Conservation (phyloP, 2,329 filamentous ascomycete genomes). For the Knufia fluminis region DNA sequence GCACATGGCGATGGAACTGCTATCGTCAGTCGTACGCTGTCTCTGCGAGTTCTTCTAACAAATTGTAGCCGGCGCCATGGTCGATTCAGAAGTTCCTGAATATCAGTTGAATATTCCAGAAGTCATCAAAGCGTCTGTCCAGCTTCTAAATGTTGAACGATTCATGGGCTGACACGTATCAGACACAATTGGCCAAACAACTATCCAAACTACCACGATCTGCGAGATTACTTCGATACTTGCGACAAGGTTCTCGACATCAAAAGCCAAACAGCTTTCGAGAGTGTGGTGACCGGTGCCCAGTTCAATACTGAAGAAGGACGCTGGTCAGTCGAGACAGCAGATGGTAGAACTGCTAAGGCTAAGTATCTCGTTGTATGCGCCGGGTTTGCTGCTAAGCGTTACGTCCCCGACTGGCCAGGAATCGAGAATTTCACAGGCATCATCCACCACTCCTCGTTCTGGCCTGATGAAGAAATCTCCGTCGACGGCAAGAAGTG, state of each 20-base stretch:
- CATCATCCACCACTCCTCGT: slow-evolving; percentile 49
- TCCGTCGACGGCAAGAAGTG: slow-evolving; percentile 42
- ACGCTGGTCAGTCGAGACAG: slow-evolving; percentile 38
- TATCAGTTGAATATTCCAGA: slow-evolving; percentile 47
- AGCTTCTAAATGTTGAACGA: slow-evolving; percentile 38
- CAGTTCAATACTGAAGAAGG: slow-evolving; percentile 30
- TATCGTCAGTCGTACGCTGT: slow-evolving; percentile 29
- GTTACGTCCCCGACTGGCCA: slow-evolving; percentile 51
- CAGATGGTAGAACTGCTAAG: slow-evolving; percentile 32
- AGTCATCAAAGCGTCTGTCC: slow-evolving; percentile 33
- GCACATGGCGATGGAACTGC: slow-evolving; percentile 38
- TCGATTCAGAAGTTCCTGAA: slow-evolving; percentile 46
- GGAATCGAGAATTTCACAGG: slow-evolving; percentile 54
- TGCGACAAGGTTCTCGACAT: slow-evolving; percentile 33
- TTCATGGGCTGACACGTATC: slow-evolving; percentile 36
- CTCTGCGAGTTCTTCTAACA: background rate
- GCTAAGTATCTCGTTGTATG: slow-evolving; percentile 39
- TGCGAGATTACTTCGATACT: slow-evolving; percentile 35
- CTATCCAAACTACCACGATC: slow-evolving; percentile 32
- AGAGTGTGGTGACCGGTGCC: slow-evolving; percentile 35
- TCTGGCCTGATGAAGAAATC: slow-evolving; percentile 45
- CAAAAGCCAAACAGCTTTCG: slow-evolving; percentile 38
- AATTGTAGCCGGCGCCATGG: slow-evolving; percentile 35
- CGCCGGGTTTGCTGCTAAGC: slow-evolving; percentile 45
- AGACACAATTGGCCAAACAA: slow-evolving; percentile 39